Evolutionary conservation across 345 rosid species (phyloP).

Genomic region (Acer saccharum): DNA sequence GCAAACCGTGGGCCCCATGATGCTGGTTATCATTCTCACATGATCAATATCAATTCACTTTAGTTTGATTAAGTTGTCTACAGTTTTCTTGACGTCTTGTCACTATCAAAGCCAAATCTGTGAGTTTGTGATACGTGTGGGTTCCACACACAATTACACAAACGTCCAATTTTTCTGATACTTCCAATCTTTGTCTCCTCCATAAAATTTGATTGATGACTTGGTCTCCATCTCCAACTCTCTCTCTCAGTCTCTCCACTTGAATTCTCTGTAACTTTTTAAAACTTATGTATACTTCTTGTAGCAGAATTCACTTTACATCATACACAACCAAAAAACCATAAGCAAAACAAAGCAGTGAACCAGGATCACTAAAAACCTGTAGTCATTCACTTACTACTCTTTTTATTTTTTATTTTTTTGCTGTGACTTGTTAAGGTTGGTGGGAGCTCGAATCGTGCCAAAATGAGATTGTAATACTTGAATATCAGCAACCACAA

Average conservation of each 20-base stretch:
- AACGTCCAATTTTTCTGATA: neutral
- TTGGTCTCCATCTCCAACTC: neutral
- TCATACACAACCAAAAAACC: neutral
- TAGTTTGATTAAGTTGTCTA: no score
- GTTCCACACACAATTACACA: slow-evolving; percentile 33
- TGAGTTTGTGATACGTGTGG: slow-evolving; percentile 46
- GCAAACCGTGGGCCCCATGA: no score
- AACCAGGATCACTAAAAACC: neutral
- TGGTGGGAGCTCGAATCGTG: no score
- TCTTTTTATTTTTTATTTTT: no score
- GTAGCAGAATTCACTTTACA: neutral
- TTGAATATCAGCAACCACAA: no score
- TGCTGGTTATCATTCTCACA: no score
- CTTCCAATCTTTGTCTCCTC: neutral
- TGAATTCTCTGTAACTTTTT: neutral
- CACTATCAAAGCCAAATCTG: neutral
- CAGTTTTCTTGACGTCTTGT: no score
- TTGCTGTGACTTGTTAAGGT: no score
- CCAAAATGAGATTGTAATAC: no score
- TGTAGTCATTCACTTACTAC: neutral
- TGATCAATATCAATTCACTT: no score
- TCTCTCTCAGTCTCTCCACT: neutral
- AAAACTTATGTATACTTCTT: slow-evolving; percentile 27
- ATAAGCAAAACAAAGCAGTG: no score
- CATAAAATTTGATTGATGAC: neutral